A percentile compares a stretch with the other conserved stretches of the same genome.
Conservation (phyloP, 768 basidiomycete genomes). For the Podaxis mareebaensis region DNA sequence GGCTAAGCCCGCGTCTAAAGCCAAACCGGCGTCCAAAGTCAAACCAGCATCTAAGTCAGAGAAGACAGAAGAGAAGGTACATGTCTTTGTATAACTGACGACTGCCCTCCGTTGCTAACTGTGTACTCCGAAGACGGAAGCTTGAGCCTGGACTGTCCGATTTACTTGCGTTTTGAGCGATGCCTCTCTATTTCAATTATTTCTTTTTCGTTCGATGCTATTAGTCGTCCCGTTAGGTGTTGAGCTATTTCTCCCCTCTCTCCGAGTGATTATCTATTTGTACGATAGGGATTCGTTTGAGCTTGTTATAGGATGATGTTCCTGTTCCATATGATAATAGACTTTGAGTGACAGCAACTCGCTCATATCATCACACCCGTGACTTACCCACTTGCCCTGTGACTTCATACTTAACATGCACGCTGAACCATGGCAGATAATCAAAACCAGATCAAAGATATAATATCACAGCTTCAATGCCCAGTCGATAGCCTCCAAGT, state of each 20-base stretch:
- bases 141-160: not conserved
- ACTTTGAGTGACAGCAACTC: not conserved
- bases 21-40: constrained; percentile 22
- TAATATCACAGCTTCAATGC: constrained; percentile 45
- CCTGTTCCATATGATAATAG: not conserved
- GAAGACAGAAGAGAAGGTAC: constrained; percentile 24
- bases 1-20: constrained; percentile 27
- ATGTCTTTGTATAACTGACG: constrained; percentile 23
- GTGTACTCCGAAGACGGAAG: constrained; percentile 19
- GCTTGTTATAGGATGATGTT: constrained; percentile 3
- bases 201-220: not conserved
- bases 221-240: not conserved
- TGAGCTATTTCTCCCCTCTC: not conserved
- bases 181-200: not conserved
- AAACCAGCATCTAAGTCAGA: constrained; percentile 34
- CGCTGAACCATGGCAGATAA: constrained; percentile 20
- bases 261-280: constrained; percentile 13
- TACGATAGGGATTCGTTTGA: constrained; percentile 7
- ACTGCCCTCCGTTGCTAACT: constrained; percentile 22
- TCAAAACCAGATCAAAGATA: constrained; percentile 33
- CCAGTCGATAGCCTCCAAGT: constrained; percentile 48
- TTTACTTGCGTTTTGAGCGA: not conserved
- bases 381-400: not conserved
- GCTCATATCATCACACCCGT: not conserved
- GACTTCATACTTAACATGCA: too few species aligned